Percentiles rank a stretch among this genome's conserved stretches.
phyloP scores from a whole-genome alignment of 139 green algal genomes.

The Volvox reticuliferus region DNA sequence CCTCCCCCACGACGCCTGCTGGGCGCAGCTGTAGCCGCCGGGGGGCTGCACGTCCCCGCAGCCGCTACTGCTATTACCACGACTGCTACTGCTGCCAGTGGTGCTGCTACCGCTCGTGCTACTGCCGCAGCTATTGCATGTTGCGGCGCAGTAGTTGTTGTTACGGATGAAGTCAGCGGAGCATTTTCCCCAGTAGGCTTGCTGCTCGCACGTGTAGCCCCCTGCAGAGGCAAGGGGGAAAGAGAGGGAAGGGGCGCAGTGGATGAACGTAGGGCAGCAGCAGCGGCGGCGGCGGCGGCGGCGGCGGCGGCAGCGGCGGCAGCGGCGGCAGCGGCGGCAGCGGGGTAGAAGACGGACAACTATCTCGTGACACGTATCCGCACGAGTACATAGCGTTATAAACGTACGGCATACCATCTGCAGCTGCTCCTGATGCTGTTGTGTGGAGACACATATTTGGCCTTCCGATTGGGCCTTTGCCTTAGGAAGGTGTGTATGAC shows the following conservation, averaged over 20 bases:
- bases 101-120: neutral
- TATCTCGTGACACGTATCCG: too few species aligned
- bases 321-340: too few species aligned
- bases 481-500: too few species aligned
- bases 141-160: slow-evolving; percentile 40
- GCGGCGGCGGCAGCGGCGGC: too few species aligned
- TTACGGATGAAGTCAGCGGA: neutral
- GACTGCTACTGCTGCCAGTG: slow-evolving; percentile 1
- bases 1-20: slow-evolving; percentile 39
- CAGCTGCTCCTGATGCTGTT: too few species aligned
- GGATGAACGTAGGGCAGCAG: slow-evolving; percentile 36
- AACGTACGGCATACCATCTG: too few species aligned
- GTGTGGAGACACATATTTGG: too few species aligned
- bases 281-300: too few species aligned
- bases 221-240: neutral
- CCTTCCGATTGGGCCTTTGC: too few species aligned
- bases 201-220: slow-evolving; percentile 50
- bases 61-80: neutral
- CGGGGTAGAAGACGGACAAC: too few species aligned
- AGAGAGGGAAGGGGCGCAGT: slow-evolving; percentile 4
- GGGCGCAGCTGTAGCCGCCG: slow-evolving; percentile 49
- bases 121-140: slow-evolving; percentile 7
- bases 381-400: too few species aligned
- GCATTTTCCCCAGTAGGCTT: slow-evolving; percentile 44
- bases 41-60: slow-evolving; percentile 48